Conservation (phyloP, 768 basidiomycete species). For the Pulveroboletus sp. region DNA sequence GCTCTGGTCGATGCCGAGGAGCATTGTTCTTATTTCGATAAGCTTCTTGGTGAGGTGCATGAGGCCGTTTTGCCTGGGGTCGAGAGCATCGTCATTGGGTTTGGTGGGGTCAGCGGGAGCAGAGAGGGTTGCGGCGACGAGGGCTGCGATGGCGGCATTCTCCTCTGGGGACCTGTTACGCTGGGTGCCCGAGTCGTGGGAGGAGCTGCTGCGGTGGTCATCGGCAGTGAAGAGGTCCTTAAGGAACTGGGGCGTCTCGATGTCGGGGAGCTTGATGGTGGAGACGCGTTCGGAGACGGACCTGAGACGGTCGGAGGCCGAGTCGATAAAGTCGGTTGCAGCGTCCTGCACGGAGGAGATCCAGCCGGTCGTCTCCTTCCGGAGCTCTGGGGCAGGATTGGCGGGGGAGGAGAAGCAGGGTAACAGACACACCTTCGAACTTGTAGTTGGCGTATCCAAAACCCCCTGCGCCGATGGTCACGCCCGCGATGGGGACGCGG, state of each 20-base stretch:
- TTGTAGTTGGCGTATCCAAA: constrained; percentile 96
- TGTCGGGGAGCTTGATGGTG: constrained; percentile 51
- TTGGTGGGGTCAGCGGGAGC: constrained; percentile 58
- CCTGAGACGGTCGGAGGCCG: constrained; percentile 68
- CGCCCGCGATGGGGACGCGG: constrained; percentile 82
- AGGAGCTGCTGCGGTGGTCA: too few relatives aligned
- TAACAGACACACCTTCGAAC: constrained; percentile 69
- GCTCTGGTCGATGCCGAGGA: constrained; percentile 95
- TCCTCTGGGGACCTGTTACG: constrained; percentile 48
- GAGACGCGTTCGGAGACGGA: constrained; percentile 56
- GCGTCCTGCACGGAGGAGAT: constrained; percentile 62
- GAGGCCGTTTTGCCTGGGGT: constrained; percentile 70
- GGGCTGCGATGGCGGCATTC: constrained; percentile 63
- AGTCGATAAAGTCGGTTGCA: constrained; percentile 55
- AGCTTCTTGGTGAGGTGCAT: constrained; percentile 93
- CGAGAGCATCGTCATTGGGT: constrained; percentile 31
- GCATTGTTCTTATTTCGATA: constrained; percentile 91
- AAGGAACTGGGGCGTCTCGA: constrained; percentile 64
- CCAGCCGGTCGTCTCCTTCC: constrained; percentile 65
- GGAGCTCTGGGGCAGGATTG: constrained; percentile 51
- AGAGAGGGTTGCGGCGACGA: constrained; percentile 74
- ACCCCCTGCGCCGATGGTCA: constrained; percentile 83
- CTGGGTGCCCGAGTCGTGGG: constrained; percentile 27
- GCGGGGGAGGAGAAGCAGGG: not conserved
- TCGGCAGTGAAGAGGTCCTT: constrained; percentile 69